Percentiles rank a stretch among this genome's conserved stretches.
These are phyloP conservation scores for Colletotrichum sp. DNA, from an alignment of 2,329 filamentous ascomycete genomes.

Conservation along the genomic window DNA sequence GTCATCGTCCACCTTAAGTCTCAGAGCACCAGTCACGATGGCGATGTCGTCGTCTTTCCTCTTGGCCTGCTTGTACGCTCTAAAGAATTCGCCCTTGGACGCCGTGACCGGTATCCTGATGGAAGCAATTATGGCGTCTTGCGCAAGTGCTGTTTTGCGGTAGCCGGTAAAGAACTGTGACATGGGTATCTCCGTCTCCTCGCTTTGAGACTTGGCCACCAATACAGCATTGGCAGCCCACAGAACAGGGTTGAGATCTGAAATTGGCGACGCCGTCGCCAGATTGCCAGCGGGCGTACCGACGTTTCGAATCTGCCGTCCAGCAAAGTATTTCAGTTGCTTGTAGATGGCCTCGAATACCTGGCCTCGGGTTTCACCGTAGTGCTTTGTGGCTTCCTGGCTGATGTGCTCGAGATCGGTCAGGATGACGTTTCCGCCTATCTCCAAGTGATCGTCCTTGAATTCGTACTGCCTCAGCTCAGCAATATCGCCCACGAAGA, in stretches of 20 bases:
- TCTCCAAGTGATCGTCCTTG: constrained; percentile 81
- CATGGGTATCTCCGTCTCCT: constrained; percentile 89
- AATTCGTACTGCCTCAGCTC: constrained; percentile 85
- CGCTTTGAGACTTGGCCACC: constrained; percentile 76
- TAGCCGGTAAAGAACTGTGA: constrained; percentile 92
- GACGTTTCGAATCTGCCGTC: constrained; percentile 95
- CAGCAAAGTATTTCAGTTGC: constrained; percentile 93
- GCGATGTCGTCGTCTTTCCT: constrained; percentile 98
- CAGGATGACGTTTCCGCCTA: constrained; percentile 90
- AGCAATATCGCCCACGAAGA: constrained; percentile 91
- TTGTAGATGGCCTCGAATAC: constrained; percentile 92
- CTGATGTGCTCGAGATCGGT: constrained; percentile 91
- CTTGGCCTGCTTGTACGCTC: constrained; percentile 95
- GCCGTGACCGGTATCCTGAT: constrained; percentile 83
- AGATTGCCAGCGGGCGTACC: constrained; percentile 95
- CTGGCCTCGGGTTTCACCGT: constrained; percentile 74
- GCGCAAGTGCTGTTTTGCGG: constrained; percentile 78
- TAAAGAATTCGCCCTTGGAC: constrained; percentile 80
- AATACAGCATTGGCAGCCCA: constrained; percentile 85
- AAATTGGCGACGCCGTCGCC: constrained; percentile 93
- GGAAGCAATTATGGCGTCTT: constrained; percentile 83
- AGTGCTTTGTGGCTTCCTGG: constrained; percentile 77
- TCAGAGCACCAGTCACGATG: constrained; percentile 88
- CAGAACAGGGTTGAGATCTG: constrained; percentile 93
- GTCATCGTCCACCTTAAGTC: constrained; percentile 72